phyloP scores from a whole-genome alignment of 495 filamentous ascomycete genomes.

The Choiromyces venosus region DNA sequence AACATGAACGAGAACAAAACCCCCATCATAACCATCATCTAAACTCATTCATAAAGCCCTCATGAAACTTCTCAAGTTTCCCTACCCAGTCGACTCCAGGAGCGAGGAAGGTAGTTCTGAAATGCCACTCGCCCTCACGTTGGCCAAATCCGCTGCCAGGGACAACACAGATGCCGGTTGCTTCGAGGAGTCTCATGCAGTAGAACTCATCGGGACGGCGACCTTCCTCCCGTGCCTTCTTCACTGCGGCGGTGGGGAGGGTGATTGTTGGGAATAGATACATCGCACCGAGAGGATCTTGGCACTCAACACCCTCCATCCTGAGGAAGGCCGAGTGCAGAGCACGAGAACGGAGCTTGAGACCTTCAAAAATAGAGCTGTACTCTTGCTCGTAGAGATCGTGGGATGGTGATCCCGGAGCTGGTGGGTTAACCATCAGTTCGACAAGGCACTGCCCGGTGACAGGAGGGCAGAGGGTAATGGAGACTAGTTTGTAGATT shows the following conservation, averaged over 20 bases:
- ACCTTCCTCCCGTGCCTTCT: slow-evolving; percentile 65
- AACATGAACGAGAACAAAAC: background rate
- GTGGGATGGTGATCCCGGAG: slow-evolving; percentile 70
- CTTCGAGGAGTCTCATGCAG: slow-evolving; percentile 79
- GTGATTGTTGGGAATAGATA: slow-evolving; percentile 95
- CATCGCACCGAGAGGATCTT: slow-evolving; percentile 86
- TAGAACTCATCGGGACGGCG: slow-evolving; percentile 88
- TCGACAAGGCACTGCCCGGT: slow-evolving; percentile 94
- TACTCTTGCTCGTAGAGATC: slow-evolving; percentile 79
- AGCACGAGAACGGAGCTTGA: slow-evolving; percentile 71
- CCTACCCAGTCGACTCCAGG: slow-evolving; percentile 94
- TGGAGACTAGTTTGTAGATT: slow-evolving; percentile 97
- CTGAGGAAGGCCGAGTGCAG: slow-evolving; percentile 81
- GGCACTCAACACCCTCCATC: slow-evolving; percentile 93
- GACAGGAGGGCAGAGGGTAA: slow-evolving; percentile 90
- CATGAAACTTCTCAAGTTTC: slow-evolving; percentile 80
- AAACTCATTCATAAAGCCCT: slow-evolving; percentile 82
- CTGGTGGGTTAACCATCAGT: slow-evolving; percentile 92
- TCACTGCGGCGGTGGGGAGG: slow-evolving; percentile 66
- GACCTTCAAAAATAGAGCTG: slow-evolving; percentile 58
- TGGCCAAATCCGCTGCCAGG: slow-evolving; percentile 92
- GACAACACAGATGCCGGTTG: slow-evolving; percentile 92
- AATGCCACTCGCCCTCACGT: slow-evolving; percentile 84
- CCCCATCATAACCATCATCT: slow-evolving; percentile 8
- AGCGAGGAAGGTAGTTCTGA: slow-evolving; percentile 93